Conservation (phyloP, 129 eudicot genomes). For the Rutidosis leptorrhynchoides region DNA sequence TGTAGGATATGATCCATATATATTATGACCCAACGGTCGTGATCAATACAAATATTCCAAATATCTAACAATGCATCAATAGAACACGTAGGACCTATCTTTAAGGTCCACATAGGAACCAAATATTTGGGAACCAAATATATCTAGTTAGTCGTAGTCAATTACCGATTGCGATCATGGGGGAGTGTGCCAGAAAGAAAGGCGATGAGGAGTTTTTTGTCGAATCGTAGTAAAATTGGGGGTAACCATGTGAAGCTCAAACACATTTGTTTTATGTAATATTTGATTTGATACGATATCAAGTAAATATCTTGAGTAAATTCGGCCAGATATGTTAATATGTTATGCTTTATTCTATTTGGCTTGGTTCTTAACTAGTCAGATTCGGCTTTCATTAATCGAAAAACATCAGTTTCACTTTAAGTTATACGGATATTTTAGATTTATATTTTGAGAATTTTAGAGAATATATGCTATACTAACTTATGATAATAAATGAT, state of each 20-base stretch:
- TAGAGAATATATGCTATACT: too few relatives aligned
- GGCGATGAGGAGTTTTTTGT: neutral
- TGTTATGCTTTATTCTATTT: neutral
- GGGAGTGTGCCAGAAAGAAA: neutral
- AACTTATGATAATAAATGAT: too few relatives aligned
- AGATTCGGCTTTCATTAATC: neutral
- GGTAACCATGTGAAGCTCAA: neutral
- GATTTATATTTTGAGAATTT: too few relatives aligned
- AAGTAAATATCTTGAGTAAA: neutral
- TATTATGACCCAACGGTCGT: slow-evolving; percentile 17
- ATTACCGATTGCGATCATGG: neutral
- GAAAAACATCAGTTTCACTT: neutral
- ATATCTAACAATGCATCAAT: slow-evolving; percentile 8
- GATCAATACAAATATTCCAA: slow-evolving; percentile 20
- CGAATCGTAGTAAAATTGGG: neutral
- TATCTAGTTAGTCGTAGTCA: neutral
- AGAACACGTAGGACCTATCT: slow-evolving; percentile 25
- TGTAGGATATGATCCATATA: neutral
- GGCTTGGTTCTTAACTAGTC: neutral
- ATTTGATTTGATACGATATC: neutral
- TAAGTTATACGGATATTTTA: too few relatives aligned
- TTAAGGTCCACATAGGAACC: slow-evolving; percentile 18
- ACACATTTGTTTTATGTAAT: neutral
- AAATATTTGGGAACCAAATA: neutral
- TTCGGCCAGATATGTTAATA: neutral